Evolutionary conservation across 2,329 filamentous ascomycete species (phyloP).

Genomic region (Rhynchosporium agropyri): DNA sequence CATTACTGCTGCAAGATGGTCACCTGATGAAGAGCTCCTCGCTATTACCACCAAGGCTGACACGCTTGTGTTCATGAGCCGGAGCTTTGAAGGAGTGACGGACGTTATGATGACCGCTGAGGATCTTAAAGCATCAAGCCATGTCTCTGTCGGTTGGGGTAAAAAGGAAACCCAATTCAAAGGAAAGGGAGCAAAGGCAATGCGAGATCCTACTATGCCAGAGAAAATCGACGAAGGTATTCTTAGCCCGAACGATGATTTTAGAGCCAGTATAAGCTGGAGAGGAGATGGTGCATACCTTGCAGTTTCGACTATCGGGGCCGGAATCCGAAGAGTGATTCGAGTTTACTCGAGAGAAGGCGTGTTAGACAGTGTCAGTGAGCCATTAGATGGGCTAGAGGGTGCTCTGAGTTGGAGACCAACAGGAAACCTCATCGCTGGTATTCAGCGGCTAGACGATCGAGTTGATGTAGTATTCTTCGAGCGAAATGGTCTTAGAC

Average conservation of each 20-base stretch:
- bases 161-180: slow-evolving; percentile 99
- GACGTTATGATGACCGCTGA: slow-evolving; percentile 72
- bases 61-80: slow-evolving; percentile 89
- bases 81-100: slow-evolving; percentile 81
- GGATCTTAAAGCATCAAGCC: slow-evolving; percentile 84
- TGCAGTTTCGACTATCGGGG: slow-evolving; percentile 79
- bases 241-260: slow-evolving; percentile 74
- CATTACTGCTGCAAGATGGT: slow-evolving; percentile 88
- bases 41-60: slow-evolving; percentile 78
- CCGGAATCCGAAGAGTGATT: slow-evolving; percentile 72
- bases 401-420: slow-evolving; percentile 88
- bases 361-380: slow-evolving; percentile 87
- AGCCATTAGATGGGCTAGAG: slow-evolving; percentile 92
- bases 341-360: slow-evolving; percentile 91
- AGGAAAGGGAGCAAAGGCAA: slow-evolving; percentile 80
- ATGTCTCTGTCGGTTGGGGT: slow-evolving; percentile 97
- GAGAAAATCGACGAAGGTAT: slow-evolving; percentile 86
- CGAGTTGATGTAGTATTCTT: slow-evolving; percentile 89
- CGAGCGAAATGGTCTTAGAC: slow-evolving; percentile 94
- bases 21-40: slow-evolving; percentile 90
- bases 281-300: slow-evolving; percentile 91
- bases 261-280: slow-evolving; percentile 78
- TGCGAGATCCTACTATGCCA: slow-evolving; percentile 92
- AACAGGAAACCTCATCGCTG: slow-evolving; percentile 86
- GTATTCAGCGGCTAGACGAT: slow-evolving; percentile 71